phyloP scores from a whole-genome alignment of 2,329 filamentous ascomycete species.

The Cercospora nicotianae region DNA sequence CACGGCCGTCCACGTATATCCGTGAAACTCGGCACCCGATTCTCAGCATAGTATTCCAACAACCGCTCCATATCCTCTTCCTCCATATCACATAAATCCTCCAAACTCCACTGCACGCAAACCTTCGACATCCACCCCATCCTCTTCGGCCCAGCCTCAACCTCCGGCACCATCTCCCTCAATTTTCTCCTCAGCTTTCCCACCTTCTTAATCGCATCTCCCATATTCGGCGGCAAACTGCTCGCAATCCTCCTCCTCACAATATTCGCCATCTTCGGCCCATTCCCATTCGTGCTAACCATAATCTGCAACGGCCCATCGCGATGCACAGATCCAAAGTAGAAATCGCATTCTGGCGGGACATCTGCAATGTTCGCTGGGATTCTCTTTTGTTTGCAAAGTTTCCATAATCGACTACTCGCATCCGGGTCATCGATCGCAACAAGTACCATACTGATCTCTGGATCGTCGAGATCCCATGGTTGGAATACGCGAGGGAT shows the following conservation, averaged over 20 bases:
- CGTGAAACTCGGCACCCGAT: slow-evolving; percentile 46
- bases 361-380: slow-evolving; percentile 97
- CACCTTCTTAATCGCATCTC: slow-evolving; percentile 81
- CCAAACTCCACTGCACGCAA: slow-evolving; percentile 81
- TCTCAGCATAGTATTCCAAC: slow-evolving; percentile 68
- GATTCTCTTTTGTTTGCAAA: slow-evolving; percentile 81
- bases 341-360: slow-evolving; percentile 95
- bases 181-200: slow-evolving; percentile 77
- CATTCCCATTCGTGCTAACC: slow-evolving; percentile 98
- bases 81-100: slow-evolving; percentile 78
- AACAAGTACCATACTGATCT: slow-evolving; percentile 80
- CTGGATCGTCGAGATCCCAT: slow-evolving; percentile 72
- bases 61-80: slow-evolving; percentile 80
- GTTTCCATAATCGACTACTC: slow-evolving; percentile 87
- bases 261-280: slow-evolving; percentile 83
- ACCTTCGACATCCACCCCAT: slow-evolving; percentile 97
- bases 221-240: slow-evolving; percentile 73
- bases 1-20: slow-evolving; percentile 43
- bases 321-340: slow-evolving; percentile 93
- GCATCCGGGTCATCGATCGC: slow-evolving; percentile 91
- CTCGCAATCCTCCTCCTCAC: slow-evolving; percentile 80
- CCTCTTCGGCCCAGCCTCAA: slow-evolving; percentile 75
- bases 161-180: slow-evolving; percentile 69
- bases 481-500: slow-evolving; percentile 82
- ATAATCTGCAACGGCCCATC: slow-evolving; percentile 96